A percentile compares a stretch with the other conserved stretches of the same genome.
Conservation (phyloP, 257 asterid genomes). For the Nicotiana attenuata region DNA sequence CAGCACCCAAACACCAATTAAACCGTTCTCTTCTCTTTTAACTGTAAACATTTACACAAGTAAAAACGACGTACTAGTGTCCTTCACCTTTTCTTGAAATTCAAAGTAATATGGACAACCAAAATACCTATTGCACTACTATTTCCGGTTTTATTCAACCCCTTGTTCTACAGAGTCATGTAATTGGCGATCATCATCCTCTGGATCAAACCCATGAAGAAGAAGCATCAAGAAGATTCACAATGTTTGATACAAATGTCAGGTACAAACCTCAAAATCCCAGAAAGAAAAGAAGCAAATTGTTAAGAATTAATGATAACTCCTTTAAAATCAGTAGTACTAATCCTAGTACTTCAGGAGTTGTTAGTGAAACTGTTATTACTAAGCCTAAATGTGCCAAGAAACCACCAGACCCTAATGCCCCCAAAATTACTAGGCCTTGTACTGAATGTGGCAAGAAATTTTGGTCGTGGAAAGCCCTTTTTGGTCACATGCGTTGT, state of each 20-base stretch:
- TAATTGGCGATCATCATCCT: background rate
- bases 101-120: background rate
- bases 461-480: conserved; percentile 88
- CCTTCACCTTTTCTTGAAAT: background rate
- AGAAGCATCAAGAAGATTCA: background rate
- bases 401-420: conserved; percentile 42
- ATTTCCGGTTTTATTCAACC: background rate
- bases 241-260: background rate
- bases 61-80: too few relatives aligned
- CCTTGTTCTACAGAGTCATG: background rate
- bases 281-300: conserved; percentile 48
- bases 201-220: background rate
- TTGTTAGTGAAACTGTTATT: background rate
- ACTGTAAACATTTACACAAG: background rate
- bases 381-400: conserved; percentile 27
- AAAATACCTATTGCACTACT: background rate
- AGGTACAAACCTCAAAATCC: conserved; percentile 27
- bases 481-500: conserved; percentile 98
- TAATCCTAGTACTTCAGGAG: background rate
- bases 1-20: background rate
- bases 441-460: conserved; percentile 78
- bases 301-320: conserved; percentile 17
- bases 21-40: background rate
- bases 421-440: conserved; percentile 59
- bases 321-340: background rate